A percentile compares a stretch with the other conserved stretches of the same genome.
Conservation (phyloP, 2,329 filamentous ascomycete genomes). For the Diaporthe amygdali region DNA sequence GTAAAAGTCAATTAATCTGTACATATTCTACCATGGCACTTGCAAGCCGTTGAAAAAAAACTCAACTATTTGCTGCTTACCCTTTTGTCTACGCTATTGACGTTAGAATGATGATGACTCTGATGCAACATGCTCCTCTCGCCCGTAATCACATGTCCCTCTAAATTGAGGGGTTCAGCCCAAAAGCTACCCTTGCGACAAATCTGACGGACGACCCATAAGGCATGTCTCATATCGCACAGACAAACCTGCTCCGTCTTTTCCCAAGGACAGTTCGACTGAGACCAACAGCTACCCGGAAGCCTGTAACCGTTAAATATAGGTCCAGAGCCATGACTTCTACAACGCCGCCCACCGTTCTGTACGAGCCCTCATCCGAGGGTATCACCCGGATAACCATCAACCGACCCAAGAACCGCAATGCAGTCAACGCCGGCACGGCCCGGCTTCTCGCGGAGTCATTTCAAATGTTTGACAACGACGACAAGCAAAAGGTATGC, state of each 20-base stretch:
- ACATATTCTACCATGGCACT: neutral
- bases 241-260: neutral
- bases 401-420: constrained; percentile 53
- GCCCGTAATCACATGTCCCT: neutral
- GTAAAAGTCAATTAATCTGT: neutral
- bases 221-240: no score
- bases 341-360: neutral
- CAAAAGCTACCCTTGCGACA: neutral
- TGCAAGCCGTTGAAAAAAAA: neutral
- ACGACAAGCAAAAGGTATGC: constrained; percentile 56
- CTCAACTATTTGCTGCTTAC: neutral
- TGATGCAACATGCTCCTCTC: neutral
- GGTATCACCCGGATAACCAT: constrained; percentile 63
- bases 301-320: no score
- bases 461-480: constrained; percentile 54
- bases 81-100: neutral
- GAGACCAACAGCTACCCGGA: no score
- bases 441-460: constrained; percentile 52
- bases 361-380: constrained; percentile 26
- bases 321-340: neutral
- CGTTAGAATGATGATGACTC: no score
- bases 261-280: neutral
- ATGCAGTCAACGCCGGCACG: constrained; percentile 57
- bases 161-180: neutral
- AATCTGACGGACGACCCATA: no score